Evolutionary conservation across 2,329 filamentous ascomycete species (phyloP), one percentile per base, ranked within the genome.

Genomic region (Botryotinia convoluta): DNA sequence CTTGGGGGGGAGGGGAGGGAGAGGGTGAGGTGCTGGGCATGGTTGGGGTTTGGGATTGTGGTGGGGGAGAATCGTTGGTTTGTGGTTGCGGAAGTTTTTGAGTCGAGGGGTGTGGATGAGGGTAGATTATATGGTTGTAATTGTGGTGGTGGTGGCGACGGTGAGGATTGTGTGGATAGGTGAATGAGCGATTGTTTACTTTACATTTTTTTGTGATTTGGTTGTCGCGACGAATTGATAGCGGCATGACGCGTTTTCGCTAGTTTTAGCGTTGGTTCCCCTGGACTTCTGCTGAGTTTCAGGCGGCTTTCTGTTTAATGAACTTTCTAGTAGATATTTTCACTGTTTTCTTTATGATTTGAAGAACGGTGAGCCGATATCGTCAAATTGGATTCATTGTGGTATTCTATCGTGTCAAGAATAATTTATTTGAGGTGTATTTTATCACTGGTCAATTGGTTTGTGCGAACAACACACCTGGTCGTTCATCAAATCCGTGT

Each of bases 1-100:
- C 45, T n/a, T 44, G 12, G 12, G 78, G 77, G 4, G 79, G 77
- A 3, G 79, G 79, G 14, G 70, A 44, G 44, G 35, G 72, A 3
- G 39, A 37, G 39, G 67, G 26, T 0, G 67, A 54, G 9, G 45
- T 29, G 20, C 51, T 59, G 44, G 69, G 32, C 35, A 32, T 64
- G 35, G 26, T 44, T 35, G 51, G 16, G 37, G 20, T 26, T 7
- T 32, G n/a, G 18, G 16, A 26, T 42, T 59, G 32, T 7, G 37
- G 20, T 42, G 16, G 37, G 37, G 1, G 54, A 18, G 14, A 26
- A 37, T n/a, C 26, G 35, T 45, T 22, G 9, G 32, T 14, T 57
- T 4, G 22, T 69, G 4, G 35, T 10, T 18, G 44, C 20, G 4
- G 10, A 8, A 4, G 6, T 8, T 6, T 26, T 64, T 14, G 62